A percentile compares a stretch with the other conserved stretches of the same genome.
Conservation (phyloP, 495 filamentous ascomycete species). For the Tuber microsphaerosporum region DNA sequence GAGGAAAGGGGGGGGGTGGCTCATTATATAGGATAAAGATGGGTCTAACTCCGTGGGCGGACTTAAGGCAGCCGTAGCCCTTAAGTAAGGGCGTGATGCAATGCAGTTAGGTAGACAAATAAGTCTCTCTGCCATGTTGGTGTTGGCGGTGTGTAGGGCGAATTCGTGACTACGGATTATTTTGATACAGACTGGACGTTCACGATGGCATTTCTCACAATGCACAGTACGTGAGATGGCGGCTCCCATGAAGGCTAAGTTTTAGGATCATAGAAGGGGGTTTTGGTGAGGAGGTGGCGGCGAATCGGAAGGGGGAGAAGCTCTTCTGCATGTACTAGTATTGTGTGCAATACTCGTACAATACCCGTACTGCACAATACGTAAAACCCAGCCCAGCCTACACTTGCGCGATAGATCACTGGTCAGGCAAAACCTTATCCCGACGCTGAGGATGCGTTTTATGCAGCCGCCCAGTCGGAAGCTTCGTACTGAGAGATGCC, state of each 20-base stretch:
- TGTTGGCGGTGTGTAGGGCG: neutral
- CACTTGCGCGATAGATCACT: neutral
- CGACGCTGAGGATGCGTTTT: neutral
- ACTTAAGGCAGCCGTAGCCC: neutral
- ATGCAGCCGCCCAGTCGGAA: neutral
- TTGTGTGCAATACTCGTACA: neutral
- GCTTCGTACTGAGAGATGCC: neutral
- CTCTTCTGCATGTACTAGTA: neutral
- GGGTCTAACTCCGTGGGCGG: neutral
- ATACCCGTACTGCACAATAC: neutral
- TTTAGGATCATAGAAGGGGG: neutral
- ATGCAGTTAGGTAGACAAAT: neutral
- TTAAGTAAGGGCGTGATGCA: neutral
- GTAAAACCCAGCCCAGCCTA: neutral
- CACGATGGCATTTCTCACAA: neutral
- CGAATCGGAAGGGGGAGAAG: neutral
- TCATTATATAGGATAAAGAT: neutral
- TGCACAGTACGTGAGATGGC: neutral
- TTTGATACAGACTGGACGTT: neutral
- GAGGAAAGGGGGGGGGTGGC: neutral
- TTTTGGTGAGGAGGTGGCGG: neutral
- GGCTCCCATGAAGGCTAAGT: neutral
- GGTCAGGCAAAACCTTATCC: neutral
- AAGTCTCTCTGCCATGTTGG: neutral
- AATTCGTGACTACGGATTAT: neutral